phyloP scores from a whole-genome alignment of 441 rosid genomes.

The Euphorbia celastroides region DNA sequence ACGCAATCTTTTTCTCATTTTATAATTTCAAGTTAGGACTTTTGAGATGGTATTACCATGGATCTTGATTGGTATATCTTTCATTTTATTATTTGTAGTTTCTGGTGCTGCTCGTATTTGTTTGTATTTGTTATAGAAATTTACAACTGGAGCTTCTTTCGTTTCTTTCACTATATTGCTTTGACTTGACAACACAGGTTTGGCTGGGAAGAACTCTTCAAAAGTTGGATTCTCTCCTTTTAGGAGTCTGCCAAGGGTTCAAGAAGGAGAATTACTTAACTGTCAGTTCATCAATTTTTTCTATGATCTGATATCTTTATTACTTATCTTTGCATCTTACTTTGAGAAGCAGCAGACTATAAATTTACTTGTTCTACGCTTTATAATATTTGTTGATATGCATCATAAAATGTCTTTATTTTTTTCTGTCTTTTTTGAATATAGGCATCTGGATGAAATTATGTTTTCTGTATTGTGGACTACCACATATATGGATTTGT shows the following conservation, averaged over 20 bases:
- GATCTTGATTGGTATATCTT: neutral
- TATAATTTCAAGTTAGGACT: neutral
- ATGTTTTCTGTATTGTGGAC: neutral
- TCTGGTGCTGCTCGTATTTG: neutral
- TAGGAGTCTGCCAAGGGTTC: conserved; percentile 95
- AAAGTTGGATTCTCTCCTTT: conserved; percentile 83
- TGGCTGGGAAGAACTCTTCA: conserved; percentile 99
- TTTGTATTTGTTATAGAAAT: conserved; percentile 6
- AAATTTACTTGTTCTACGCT: neutral
- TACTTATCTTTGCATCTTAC: neutral
- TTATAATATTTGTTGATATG: neutral
- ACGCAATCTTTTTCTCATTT: neutral
- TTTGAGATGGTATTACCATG: neutral
- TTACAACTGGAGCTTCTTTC: conserved; percentile 8
- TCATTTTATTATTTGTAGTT: neutral
- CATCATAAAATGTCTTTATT: neutral
- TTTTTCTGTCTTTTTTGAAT: neutral
- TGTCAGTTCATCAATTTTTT: conserved; percentile 48
- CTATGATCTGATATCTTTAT: conserved; percentile 14
- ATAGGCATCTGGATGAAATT: neutral
- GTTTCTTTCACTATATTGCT: conserved; percentile 21
- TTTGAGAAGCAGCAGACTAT: neutral
- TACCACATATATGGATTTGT: neutral
- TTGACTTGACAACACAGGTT: conserved; percentile 49
- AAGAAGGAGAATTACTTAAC: conserved; percentile 79